A percentile compares a stretch with the other conserved stretches of the same genome.
Evolutionary conservation across 73 alveolate species (phyloP).

Genomic region (Tetrahymena malaccensis): DNA sequence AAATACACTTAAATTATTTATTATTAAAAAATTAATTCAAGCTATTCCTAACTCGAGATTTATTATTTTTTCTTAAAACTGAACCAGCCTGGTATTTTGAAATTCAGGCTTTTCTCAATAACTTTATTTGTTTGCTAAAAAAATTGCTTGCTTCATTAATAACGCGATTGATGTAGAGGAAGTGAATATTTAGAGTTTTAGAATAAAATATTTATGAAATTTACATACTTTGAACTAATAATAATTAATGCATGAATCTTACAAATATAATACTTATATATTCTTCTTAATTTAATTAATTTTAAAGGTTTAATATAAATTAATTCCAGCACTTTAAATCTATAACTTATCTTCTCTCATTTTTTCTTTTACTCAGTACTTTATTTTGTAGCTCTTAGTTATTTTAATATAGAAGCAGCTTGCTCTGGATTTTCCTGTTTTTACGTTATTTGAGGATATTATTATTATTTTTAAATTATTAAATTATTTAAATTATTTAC

Average conservation of each 20-base stretch:
- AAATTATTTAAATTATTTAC: background rate
- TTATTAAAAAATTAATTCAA: background rate
- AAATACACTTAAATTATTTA: too few relatives aligned
- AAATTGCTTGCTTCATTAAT: background rate
- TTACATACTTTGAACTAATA: too few relatives aligned
- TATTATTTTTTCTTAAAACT: too few relatives aligned
- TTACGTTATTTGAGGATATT: background rate
- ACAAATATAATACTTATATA: background rate
- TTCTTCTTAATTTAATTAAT: background rate
- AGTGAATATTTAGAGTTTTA: background rate
- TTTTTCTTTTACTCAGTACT: background rate
- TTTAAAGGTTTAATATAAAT: background rate
- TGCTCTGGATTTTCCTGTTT: background rate
- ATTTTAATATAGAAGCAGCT: background rate
- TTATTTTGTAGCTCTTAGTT: background rate
- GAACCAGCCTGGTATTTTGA: background rate
- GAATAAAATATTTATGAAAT: too few relatives aligned
- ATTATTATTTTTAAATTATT: background rate
- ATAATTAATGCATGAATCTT: background rate
- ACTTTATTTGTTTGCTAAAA: background rate
- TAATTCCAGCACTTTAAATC: background rate
- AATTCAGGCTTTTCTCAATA: background rate
- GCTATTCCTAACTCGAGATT: background rate
- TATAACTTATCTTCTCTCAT: background rate
- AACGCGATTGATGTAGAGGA: too few relatives aligned